These are phyloP conservation scores for Rhizopogon vesiculosus DNA, from an alignment of 768 basidiomycete genomes.

Conservation along the genomic window DNA sequence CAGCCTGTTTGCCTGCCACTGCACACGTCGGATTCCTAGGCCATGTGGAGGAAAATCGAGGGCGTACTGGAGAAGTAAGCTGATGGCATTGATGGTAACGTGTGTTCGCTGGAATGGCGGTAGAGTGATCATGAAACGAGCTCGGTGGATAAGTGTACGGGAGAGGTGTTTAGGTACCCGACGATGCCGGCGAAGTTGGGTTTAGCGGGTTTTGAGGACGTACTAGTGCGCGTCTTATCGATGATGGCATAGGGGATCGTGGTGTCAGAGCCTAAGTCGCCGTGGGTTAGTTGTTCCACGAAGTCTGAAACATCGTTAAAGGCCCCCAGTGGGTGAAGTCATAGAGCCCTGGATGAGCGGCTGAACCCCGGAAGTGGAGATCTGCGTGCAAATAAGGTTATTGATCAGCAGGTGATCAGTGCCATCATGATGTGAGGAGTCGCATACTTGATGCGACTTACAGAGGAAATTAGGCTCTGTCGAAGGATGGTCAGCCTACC, in stretches of 20 bases:
- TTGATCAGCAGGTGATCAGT: background rate
- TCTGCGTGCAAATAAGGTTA: conserved; percentile 44
- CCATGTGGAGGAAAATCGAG: conserved; percentile 38
- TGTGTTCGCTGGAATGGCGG: conserved; percentile 62
- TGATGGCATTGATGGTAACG: conserved; percentile 50
- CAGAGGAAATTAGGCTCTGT: background rate
- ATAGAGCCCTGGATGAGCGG: conserved; percentile 36
- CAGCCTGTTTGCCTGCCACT: conserved; percentile 50
- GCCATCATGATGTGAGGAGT: background rate
- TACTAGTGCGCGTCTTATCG: conserved; percentile 36
- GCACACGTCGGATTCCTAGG: conserved; percentile 55
- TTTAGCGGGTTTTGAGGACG: background rate
- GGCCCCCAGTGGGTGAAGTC: conserved; percentile 47
- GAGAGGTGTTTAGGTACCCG: conserved; percentile 42
- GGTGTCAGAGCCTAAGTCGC: conserved; percentile 30
- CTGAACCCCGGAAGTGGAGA: conserved; percentile 30
- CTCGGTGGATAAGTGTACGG: conserved; percentile 42
- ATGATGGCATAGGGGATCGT: conserved; percentile 46
- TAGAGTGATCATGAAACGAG: conserved; percentile 49
- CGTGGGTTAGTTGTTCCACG: conserved; percentile 28
- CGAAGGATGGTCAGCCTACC: too few species aligned
- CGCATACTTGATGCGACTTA: background rate
- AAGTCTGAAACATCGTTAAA: conserved; percentile 35
- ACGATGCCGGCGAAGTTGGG: conserved; percentile 46
- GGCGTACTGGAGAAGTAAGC: conserved; percentile 45